A percentile compares a stretch with the other conserved stretches of the same genome.
Evolutionary conservation across 2,329 filamentous ascomycete species (phyloP).

Genomic region (Fusarium chaquense): DNA sequence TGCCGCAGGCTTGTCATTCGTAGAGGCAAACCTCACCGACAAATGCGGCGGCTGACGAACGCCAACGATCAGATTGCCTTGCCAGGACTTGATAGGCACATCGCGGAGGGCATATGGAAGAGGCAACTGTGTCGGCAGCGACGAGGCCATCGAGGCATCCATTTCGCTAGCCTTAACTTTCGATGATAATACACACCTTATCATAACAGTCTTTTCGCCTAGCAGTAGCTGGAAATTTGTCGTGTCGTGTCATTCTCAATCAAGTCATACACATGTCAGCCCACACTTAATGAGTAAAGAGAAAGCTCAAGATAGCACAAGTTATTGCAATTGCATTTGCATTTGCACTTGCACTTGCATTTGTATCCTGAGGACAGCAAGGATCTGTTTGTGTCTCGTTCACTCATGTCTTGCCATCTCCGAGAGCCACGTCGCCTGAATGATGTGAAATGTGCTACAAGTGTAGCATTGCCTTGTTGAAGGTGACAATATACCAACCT

Average conservation of each 20-base stretch:
- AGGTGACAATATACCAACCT: background rate
- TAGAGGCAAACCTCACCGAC: constrained; percentile 13
- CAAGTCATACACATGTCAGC: constrained; percentile 34
- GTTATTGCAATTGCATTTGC: constrained; percentile 12
- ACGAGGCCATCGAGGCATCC: constrained; percentile 13
- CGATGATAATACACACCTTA: constrained; percentile 5
- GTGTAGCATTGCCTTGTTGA: constrained; percentile 11
- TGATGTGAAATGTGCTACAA: constrained; percentile 26
- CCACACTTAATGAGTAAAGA: constrained; percentile 5
- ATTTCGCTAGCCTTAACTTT: constrained; percentile 31
- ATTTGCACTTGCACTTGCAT: constrained; percentile 1
- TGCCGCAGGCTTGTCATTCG: constrained; percentile 27
- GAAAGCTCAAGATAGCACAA: constrained; percentile 18
- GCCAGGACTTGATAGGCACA: constrained; percentile 1
- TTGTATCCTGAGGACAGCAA: constrained; percentile 13
- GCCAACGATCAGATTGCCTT: constrained; percentile 12
- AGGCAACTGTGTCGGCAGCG: constrained; percentile 17
- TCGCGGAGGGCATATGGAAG: constrained; percentile 2
- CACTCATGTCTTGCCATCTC: constrained; percentile 8
- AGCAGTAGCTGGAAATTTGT: background rate
- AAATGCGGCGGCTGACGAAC: constrained; percentile 19
- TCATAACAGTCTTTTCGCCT: background rate
- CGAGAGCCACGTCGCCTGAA: constrained; percentile 14
- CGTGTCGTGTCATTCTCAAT: background rate
- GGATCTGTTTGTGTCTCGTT: constrained; percentile 14